Evolutionary conservation across 1,284 basidiomycete genomes (phyloP), one percentile per base, ranked within the genome.

Genomic region (Meira nashicola): DNA sequence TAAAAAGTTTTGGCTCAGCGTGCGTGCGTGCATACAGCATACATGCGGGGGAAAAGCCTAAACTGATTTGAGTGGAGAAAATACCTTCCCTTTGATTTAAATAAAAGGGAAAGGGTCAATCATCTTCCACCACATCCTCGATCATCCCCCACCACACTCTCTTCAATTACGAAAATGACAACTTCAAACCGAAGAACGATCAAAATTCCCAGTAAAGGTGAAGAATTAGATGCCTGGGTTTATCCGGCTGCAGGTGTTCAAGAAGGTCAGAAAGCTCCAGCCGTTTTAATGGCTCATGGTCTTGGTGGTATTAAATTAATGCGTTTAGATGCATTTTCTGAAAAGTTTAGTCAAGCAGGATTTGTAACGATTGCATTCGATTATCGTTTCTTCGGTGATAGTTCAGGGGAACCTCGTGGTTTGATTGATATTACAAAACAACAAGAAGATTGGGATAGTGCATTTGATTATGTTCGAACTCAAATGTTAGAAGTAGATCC

Each of bases 351-450:
- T 17, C 21, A 37, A 28, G 65, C 59, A 3, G 71, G 73, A 23
- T 70, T 62, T 54, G 43, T 65, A 15, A 63, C 64, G 33, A 25
- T 75, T 14, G 66, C 49, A 7, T 75, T 75, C 33, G 73, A 74
- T 61, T 75, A 75, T 54, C 60, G 70, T 1, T 52, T 63, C 43
- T 63, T 62, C 33, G 73, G 71, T 54, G 49, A 46, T 12, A 64
- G 58, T 9, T 54, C 49, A 1, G 70, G 70, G 0, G 8, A 54
- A 21, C 73, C 73, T 1, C 64, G 71, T 4, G 63, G 67, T 11
- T 46, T 75, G 28, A 51, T 75, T n/a, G 61, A 70, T 46, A 56
- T 66, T 25, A 19, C 38, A 9, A 46, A 33, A 6, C 73, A 75
- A 57, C 47, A 68, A 0, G 54, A 66, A 38, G 73, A 75, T 50